Base-by-base conservation (phyloP, 2,329 filamentous ascomycete genomes). In the Claviceps humidiphila region DNA sequence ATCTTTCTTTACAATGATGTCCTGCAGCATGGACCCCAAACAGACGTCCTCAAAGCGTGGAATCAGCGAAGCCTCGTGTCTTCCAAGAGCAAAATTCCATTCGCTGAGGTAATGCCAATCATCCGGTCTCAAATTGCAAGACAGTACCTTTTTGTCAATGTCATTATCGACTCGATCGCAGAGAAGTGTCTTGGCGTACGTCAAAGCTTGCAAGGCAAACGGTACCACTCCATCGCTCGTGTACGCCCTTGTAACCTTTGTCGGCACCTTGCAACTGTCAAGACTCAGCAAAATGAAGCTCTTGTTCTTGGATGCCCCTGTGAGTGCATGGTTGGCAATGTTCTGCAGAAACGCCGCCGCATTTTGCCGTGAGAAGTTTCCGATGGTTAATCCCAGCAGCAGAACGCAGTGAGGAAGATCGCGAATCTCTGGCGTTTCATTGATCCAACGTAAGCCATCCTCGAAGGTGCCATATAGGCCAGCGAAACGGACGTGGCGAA, bases 401-500 rank as follows among this genome's bases (percentile, higher is more conserved):
- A 50, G 41, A 7, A 50, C 39, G 26, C 49, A 50, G 24, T 45
- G 49, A 22, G 49, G 49, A 17, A 44, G 17, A 22, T 50, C 49
- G 7, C 41, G 17, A 22, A 50, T 50, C 11, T 38, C 41, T 2
- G 49, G 49, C n/a, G 26, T 44, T 16, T 50, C 24, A 8, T n/a
- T 38, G 26, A 50, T 16, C 49, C 49, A 50, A 17, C 49, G 49
- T 9, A 50, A n/a, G 14, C 49, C 49, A 6, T 50, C 49, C 37
- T 44, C 49, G 11, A 50, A 50, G 13, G 46, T 48, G n/a, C 46
- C 46, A 22, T 48, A 37, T 4, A 48, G 9, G 34, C 46, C 46
- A 6, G 34, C 30, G 13, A 48, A 40, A 8, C 46, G 34, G 20
- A 48, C 46, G 20, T 48, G 46, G n/a, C 13, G 46, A n/a, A 48